Evolutionary conservation across 768 basidiomycete species (phyloP), one percentile per base, ranked within the genome.

Genomic region (Tremella mesenterica): DNA sequence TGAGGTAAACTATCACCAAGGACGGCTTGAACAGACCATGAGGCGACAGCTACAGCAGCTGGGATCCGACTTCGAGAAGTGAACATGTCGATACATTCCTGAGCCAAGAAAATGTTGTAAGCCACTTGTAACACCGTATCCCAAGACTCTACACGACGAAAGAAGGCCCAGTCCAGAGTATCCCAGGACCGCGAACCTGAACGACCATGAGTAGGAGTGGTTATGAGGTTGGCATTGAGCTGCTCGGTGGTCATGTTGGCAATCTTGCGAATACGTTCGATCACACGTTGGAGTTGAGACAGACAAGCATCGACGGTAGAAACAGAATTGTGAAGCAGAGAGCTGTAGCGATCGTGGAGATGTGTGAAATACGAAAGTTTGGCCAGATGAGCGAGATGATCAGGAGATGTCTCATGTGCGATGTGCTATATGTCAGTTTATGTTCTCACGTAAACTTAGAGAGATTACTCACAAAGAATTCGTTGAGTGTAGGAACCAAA

Each of bases 1-100:
- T 58, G 52, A 28, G 50, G 52, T 25, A 60, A 49, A 14, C 53
- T 29, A 13, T 18, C 20, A 14, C 50, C 53, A n/a, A 31, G 39
- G 9, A 46, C 33, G 13, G 53, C 54, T 29, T 52, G 29, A 0
- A 56, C 44, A 3, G 64, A 52, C 36, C 41, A 48, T 4, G 57
- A 20, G 4, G 39, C 33, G 4, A 66, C 29, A 7, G 60, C 59
- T 23, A 60, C 50, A 28, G 48, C 56, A 16, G 48, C 14, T 9
- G 18, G 10, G 9, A 49, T 39, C 10, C 52, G 30, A 5, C n/a
- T 26, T 20, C 38, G 20, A 21, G 16, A 29, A 1, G 26, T 36
- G 58, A 58, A 63, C 5, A 67, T 29, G 4, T 27, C 27, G 28
- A 59, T 50, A 25, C 57, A 57, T 52, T 63, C 53, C 28, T 53